These are phyloP conservation scores for Tolypocladium paradoxum DNA, from an alignment of 2,329 filamentous ascomycete species.

Conservation along the genomic window DNA sequence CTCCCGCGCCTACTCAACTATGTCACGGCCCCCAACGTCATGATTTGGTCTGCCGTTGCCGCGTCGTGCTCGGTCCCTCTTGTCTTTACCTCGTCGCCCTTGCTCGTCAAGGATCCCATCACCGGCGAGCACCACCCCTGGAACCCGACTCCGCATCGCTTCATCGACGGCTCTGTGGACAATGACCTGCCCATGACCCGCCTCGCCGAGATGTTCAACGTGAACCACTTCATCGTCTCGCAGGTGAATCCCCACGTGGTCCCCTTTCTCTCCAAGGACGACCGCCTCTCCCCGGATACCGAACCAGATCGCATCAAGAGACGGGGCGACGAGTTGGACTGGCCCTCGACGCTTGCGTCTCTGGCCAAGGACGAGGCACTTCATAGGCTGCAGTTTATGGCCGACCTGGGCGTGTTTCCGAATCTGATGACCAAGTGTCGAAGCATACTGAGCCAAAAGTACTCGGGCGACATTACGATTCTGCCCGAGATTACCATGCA, in stretches of 20 bases:
- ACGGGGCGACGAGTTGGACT: constrained; percentile 34
- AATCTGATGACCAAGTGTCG: constrained; percentile 67
- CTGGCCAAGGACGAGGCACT: constrained; percentile 71
- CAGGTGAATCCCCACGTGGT: constrained; percentile 94
- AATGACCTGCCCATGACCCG: constrained; percentile 88
- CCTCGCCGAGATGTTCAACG: constrained; percentile 90
- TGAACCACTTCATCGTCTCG: constrained; percentile 96
- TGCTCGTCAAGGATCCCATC: constrained; percentile 75
- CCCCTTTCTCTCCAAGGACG: constrained; percentile 71
- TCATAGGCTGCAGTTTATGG: constrained; percentile 69
- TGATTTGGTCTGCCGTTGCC: constrained; percentile 95
- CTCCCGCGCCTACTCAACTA: constrained; percentile 83
- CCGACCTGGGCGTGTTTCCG: constrained; percentile 71
- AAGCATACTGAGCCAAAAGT: constrained; percentile 79
- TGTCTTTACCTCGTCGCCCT: constrained; percentile 66
- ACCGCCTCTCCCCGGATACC: constrained; percentile 35
- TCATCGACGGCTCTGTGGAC: constrained; percentile 92
- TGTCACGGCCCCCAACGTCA: constrained; percentile 82
- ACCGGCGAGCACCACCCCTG: constrained; percentile 71
- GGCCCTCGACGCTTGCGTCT: constrained; percentile 57
- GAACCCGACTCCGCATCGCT: constrained; percentile 76
- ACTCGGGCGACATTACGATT: constrained; percentile 92
- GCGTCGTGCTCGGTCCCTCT: constrained; percentile 89
- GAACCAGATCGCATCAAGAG: constrained; percentile 14
- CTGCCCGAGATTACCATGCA: constrained; percentile 66